Conservation (phyloP, 768 basidiomycete genomes). For the Naematelia encephala region DNA sequence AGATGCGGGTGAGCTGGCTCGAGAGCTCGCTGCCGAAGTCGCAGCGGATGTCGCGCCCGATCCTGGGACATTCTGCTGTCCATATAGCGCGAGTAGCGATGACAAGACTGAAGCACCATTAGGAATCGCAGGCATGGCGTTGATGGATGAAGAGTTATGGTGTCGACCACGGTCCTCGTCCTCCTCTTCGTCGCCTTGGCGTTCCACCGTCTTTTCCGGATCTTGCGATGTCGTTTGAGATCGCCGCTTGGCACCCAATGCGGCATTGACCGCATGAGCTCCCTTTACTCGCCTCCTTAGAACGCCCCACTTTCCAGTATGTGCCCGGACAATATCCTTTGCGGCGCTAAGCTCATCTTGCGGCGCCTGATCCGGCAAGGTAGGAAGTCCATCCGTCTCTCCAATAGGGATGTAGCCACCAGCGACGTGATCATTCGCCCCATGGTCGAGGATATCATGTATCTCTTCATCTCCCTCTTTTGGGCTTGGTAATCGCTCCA, state of each 20-base stretch:
- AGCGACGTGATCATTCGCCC: conserved; percentile 29
- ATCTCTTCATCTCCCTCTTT: conserved; percentile 11
- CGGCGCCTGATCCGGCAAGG: conserved; percentile 45
- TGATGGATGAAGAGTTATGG: background rate
- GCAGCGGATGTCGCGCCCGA: conserved; percentile 19
- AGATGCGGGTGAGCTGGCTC: background rate
- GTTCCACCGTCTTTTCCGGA: conserved; percentile 17
- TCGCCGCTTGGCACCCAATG: conserved; percentile 10
- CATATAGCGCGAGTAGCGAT: conserved; percentile 65
- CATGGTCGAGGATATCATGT: conserved; percentile 23
- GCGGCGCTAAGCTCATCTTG: conserved; percentile 26
- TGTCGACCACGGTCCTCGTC: conserved; percentile 19
- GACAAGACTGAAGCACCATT: conserved; percentile 57
- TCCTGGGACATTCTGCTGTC: conserved; percentile 46
- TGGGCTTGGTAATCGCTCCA: conserved; percentile 18
- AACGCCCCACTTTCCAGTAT: conserved; percentile 49
- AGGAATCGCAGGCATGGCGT: conserved; percentile 10
- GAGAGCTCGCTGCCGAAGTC: conserved; percentile 7
- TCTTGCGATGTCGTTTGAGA: background rate
- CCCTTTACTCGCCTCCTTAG: conserved; percentile 36
- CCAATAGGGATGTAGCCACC: conserved; percentile 59
- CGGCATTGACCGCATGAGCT: conserved; percentile 25
- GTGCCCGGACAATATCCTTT: conserved; percentile 47
- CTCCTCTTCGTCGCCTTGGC: conserved; percentile 11
- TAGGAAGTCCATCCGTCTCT: conserved; percentile 66